Evolutionary conservation across 208 protist genomes (phyloP).

Genomic region (Trypanosoma grayi): DNA sequence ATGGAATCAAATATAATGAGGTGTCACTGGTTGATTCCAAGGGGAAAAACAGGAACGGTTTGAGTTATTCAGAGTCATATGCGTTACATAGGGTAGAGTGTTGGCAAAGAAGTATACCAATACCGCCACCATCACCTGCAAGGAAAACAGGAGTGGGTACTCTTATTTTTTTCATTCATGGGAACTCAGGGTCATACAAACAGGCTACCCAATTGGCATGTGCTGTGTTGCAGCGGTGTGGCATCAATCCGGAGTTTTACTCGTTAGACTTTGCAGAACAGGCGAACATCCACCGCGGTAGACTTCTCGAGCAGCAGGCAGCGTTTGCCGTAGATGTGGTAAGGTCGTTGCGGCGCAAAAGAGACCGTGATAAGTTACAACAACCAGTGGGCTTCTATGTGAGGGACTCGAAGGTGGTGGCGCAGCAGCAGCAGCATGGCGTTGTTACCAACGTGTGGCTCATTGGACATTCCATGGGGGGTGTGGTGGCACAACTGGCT

Average conservation of each 20-base stretch:
- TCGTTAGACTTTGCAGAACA: constrained; percentile 44
- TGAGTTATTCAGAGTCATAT: neutral
- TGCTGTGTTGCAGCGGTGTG: constrained; percentile 12
- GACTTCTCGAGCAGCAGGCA: constrained; percentile 36
- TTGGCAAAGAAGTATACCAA: neutral
- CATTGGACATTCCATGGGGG: constrained; percentile 62
- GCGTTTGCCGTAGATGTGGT: constrained; percentile 43
- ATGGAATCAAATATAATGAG: neutral
- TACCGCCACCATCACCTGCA: neutral
- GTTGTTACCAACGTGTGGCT: constrained; percentile 30
- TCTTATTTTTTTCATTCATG: constrained; percentile 49
- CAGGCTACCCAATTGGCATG: constrained; percentile 35
- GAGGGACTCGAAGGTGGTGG: neutral
- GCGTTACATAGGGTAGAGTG: constrained; percentile 3
- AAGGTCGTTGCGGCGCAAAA: constrained; percentile 3
- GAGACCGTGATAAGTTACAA: neutral
- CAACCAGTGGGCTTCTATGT: no score
- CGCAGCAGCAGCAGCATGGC: neutral
- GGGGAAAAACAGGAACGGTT: neutral
- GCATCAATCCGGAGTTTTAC: constrained; percentile 17
- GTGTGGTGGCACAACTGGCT: constrained; percentile 38
- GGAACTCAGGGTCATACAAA: constrained; percentile 37
- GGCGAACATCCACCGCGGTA: constrained; percentile 51
- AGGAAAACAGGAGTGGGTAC: neutral
- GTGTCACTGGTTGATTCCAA: neutral